phyloP scores from a whole-genome alignment of 176 grass and related monocot genomes.

The Carex scoparia region DNA sequence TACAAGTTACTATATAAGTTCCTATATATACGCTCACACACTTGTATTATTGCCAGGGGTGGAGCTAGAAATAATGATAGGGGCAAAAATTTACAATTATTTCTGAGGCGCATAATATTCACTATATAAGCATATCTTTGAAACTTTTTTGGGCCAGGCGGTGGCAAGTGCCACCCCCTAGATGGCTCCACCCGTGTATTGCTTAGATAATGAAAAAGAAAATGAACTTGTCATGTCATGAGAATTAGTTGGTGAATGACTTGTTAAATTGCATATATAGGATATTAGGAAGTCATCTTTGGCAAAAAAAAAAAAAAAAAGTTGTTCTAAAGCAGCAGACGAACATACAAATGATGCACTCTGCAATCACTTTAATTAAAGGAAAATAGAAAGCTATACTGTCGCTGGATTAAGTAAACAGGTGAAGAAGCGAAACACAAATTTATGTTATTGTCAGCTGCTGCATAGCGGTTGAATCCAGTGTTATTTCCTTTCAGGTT shows the following conservation, averaged over 20 bases:
- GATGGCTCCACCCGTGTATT: too few species aligned
- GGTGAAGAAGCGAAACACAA: neutral
- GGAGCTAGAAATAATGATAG: too few species aligned
- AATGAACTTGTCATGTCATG: neutral
- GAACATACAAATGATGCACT: neutral
- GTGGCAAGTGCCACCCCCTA: too few species aligned
- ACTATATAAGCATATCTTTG: too few species aligned
- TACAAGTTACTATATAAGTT: constrained; percentile 6
- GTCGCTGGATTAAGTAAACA: neutral
- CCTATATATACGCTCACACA: neutral
- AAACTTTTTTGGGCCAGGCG: too few species aligned
- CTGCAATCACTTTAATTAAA: neutral
- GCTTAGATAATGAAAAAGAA: neutral
- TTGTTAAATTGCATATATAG: neutral
- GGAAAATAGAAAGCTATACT: neutral
- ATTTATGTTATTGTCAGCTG: neutral
- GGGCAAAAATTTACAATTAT: too few species aligned
- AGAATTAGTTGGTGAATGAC: neutral
- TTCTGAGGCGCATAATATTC: too few species aligned
- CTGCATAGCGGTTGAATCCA: neutral
- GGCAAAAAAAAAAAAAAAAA: neutral
- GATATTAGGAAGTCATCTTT: neutral
- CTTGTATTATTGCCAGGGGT: neutral
- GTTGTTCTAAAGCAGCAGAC: neutral
- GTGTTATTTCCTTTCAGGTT: constrained; percentile 48